phyloP scores from a whole-genome alignment of 2,329 filamentous ascomycete genomes.

The Arthrinium phaeospermum region DNA sequence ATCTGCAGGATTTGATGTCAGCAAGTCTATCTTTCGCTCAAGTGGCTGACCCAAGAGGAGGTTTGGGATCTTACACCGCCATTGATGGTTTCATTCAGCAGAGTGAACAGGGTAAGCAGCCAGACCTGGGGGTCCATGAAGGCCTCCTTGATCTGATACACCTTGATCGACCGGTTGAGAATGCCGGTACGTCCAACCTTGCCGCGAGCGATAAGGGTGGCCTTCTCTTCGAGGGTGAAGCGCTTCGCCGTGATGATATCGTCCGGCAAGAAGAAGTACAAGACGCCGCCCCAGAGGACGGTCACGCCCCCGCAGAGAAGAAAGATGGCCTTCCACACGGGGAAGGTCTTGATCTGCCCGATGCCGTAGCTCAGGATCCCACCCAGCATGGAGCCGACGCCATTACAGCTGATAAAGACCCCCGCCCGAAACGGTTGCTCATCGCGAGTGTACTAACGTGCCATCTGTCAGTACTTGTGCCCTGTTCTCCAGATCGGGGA shows the following conservation, averaged over 20 bases:
- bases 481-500: not conserved
- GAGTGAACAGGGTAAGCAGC: constrained; percentile 49
- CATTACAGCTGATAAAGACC: constrained; percentile 48
- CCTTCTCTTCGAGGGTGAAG: constrained; percentile 50
- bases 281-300: constrained; percentile 46
- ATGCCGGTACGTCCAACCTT: constrained; percentile 48
- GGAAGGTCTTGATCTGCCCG: constrained; percentile 46
- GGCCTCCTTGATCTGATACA: constrained; percentile 54
- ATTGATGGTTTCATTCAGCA: constrained; percentile 60
- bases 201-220: constrained; percentile 46
- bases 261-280: constrained; percentile 49
- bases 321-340: constrained; percentile 52
- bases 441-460: constrained; percentile 45
- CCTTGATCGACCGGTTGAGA: constrained; percentile 53
- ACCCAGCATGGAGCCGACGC: constrained; percentile 44
- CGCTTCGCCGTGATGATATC: constrained; percentile 47
- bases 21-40: not conserved
- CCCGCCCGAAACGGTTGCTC: constrained; percentile 54
- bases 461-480: not conserved
- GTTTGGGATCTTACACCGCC: constrained; percentile 42
- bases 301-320: constrained; percentile 51
- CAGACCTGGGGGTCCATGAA: constrained; percentile 50
- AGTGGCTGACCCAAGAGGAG: not conserved
- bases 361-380: constrained; percentile 45
- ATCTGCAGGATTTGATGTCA: constrained; percentile 30